Evolutionary conservation across 495 filamentous ascomycete species (phyloP), one percentile per base, ranked within the genome.

Genomic region (Parmelia sp.): DNA sequence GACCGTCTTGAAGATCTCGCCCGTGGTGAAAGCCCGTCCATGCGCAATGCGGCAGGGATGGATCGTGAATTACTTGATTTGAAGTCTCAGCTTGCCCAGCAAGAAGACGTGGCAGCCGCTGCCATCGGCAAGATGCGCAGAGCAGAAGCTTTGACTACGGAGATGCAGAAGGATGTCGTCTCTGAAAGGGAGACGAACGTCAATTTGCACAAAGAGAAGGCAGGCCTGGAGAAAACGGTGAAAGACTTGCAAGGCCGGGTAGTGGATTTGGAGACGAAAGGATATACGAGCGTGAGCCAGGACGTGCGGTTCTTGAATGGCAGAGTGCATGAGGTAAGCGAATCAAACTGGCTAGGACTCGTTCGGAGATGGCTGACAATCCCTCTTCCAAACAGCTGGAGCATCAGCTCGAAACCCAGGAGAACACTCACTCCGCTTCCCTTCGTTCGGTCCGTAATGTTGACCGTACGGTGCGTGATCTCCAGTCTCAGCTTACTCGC

Each of bases 101-200:
- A 96, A 71, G 90, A 97, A 75, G 94, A 98, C 72, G 87, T 97
- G 35, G 92, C 91, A 25, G 82, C 89, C 5, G 94, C 94, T 3
- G 94, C 94, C 0, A 88, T 97, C 55, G 93, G 91, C 71, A 97
- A 97, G 79, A 98, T 98, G 94, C 83, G 94, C n/a, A 87, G 93
- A 17, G 92, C 95, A 0, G 94, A 98, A 71, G 90, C 91, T 44
- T 78, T 98, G 21, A 86, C 86, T 2, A 84, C 85, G 23, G 95
- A 98, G 76, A 88, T 94, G 64, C 92, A 97, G 72, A 96, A 95
- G 75, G 94, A 98, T 70, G 90, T 97, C 53, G 87, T 87, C n/a
- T 86, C 84, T 19, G 94, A 97, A 73, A 84, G 94, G 23, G 95
- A 98, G 69, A 80, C 82, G 49, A 93, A 88, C 69, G 86, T 87